These are phyloP conservation scores for Penicillium crystallinum DNA, from an alignment of 495 filamentous ascomycete species.

Conservation along the genomic window DNA sequence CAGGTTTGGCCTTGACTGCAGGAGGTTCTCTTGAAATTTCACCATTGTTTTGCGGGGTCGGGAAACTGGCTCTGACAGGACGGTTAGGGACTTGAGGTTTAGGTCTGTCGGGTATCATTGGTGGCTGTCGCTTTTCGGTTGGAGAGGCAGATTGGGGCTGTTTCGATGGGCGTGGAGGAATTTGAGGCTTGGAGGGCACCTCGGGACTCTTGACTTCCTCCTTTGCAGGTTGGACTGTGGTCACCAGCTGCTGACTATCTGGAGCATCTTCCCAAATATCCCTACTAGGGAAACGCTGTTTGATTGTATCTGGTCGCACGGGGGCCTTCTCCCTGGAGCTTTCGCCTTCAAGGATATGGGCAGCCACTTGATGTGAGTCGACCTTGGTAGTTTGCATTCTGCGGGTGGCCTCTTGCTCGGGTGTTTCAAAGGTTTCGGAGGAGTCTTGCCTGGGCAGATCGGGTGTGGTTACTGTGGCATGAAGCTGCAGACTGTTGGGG, in stretches of 20 bases:
- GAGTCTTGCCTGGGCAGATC: constrained; percentile 42
- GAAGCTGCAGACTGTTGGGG: constrained; percentile 76
- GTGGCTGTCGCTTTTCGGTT: constrained; percentile 47
- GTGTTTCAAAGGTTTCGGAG: constrained; percentile 45
- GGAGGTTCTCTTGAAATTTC: constrained; percentile 26
- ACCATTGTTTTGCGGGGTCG: constrained; percentile 33
- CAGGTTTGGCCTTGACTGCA: constrained; percentile 59
- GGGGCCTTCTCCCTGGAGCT: constrained; percentile 35
- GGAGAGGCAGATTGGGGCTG: constrained; percentile 38
- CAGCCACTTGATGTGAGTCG: constrained; percentile 43
- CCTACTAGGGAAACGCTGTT: constrained; percentile 82
- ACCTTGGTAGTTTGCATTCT: constrained; percentile 43
- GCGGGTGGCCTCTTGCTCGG: constrained; percentile 51
- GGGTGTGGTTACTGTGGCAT: constrained; percentile 80
- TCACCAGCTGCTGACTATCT: constrained; percentile 72
- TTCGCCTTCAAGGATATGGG: constrained; percentile 34
- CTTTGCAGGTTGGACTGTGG: constrained; percentile 64
- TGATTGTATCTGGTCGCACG: constrained; percentile 45
- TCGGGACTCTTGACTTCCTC: constrained; percentile 42
- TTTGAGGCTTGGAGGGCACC: constrained; percentile 35
- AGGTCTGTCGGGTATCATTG: constrained; percentile 60
- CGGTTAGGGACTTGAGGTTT: constrained; percentile 77
- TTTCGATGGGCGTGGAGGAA: constrained; percentile 41
- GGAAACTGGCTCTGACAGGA: constrained; percentile 52
- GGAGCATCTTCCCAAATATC: constrained; percentile 98